Base-by-base conservation (phyloP, 2,329 filamentous ascomycete species). In the Spiromastix sp. region DNA sequence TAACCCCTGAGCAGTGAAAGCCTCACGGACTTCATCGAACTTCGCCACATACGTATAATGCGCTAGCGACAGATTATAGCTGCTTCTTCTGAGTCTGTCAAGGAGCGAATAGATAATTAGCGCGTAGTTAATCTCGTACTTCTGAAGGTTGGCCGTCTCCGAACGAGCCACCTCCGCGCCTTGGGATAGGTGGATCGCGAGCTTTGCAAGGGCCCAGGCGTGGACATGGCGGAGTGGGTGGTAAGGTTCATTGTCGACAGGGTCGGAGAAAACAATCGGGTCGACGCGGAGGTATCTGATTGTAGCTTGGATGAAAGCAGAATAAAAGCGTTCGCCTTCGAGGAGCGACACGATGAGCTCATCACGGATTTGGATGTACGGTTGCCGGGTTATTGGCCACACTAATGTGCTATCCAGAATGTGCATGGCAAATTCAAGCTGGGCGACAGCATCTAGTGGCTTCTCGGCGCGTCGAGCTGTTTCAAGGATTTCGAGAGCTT, bases 181-280 rank as follows among this genome's bases (percentile, higher is more conserved):
- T 32, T 51, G 49, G 2, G 49, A 53, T 10, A 53, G 34, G 25
- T 46, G 46, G 9, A 53, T 52, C 3, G 45, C 54, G 18, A 55
- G 34, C 29, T 51, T 55, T 1, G 50, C 54, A 8, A 63, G 39
- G 9, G 50, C 42, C 51, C 54, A 61, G 5, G 48, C 50, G 44
- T 62, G 71, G 4, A 74, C 56, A 2, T 74, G 63, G 1, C 73
- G 64, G 5, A 75, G 57, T 0, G 74, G 73, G 48, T 79, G 72
- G 34, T 57, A 56, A 0, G 52, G 44, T 24, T 64, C 51, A 5
- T 16, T 34, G n/a, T n/a, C n/a, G n/a, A n/a, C n/a, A n/a, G n/a
- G n/a, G n/a, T n/a, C n/a, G 13, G 63, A 60, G 39, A 70, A 73
- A 2, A 76, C 51, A 2, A 63, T 47, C 0, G 72, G 71, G 29